Base-by-base conservation (phyloP, 208 protist genomes). In the Trypanosoma rangeli region DNA sequence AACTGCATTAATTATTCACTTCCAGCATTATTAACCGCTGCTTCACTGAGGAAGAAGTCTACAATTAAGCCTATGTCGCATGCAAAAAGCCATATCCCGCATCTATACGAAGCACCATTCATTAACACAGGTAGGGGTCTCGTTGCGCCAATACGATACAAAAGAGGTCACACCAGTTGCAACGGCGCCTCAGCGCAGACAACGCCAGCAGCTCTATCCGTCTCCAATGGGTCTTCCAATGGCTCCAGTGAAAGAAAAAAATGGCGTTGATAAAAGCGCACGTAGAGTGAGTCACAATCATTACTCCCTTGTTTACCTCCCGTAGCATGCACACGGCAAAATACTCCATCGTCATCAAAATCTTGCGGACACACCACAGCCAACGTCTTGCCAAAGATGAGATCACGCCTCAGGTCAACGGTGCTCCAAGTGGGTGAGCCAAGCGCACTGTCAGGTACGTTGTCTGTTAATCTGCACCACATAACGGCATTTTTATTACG, bases 241-340 rank as follows among this genome's bases (percentile, higher is more conserved):
- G 70, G 60, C 20, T 56, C 29, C 12, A 74, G 53, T 22, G 52
- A 62, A 39, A 18, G 18, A 37, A 74, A 63, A 67, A 74, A 68
- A 5, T 48, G 4, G 35, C 54, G 49, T n/a, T 64, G 42, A 59
- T 53, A 67, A 39, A 54, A 74, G 4, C 53, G 26, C 53, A 68
- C 59, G 13, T 48, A 33, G 1, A 74, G 12, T 15, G 33, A 26
- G 33, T 46, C 50, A 29, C 50, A 13, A 29, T 54, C 20, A 54
- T 28, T 48, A 0, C 18, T 7, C 22, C 54, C 54, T 16, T 48
- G 13, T 0, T 54, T 24, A n/a, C 35, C 53, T 26, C 35, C 48
- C 39, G 8, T 42, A 61, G n/a, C 10, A 46, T 58, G n/a, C 49
- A 52, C n/a, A 5, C 28, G 48, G 24, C 72, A 77, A 2, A 31